A percentile compares a stretch with the other conserved stretches of the same genome.
Conservation (phyloP, 2,329 filamentous ascomycete genomes). For the Fusarium sp. region DNA sequence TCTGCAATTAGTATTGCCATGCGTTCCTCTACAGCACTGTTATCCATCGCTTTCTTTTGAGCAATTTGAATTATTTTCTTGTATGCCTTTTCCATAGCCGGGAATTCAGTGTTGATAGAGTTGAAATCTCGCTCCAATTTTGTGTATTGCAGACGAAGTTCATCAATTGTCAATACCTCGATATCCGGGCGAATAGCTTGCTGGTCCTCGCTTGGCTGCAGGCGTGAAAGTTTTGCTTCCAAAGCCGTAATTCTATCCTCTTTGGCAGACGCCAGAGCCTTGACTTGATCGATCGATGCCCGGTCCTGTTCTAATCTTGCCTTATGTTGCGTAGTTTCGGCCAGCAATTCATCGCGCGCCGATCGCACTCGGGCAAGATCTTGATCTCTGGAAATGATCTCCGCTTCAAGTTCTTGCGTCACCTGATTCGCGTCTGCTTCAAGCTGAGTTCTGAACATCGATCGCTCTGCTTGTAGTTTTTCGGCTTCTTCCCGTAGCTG, state of each 20-base stretch:
- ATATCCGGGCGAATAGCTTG: conserved; percentile 54
- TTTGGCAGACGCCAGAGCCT: conserved; percentile 80
- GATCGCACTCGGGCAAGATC: conserved; percentile 88
- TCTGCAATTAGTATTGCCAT: conserved; percentile 78
- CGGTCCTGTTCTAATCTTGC: conserved; percentile 80
- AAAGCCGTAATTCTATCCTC: conserved; percentile 82
- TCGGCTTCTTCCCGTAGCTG: conserved; percentile 85
- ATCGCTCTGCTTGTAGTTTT: conserved; percentile 84
- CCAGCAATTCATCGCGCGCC: conserved; percentile 82
- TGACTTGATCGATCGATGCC: conserved; percentile 74
- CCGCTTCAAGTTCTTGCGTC: conserved; percentile 80
- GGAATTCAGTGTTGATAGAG: conserved; percentile 85
- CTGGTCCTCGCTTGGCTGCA: conserved; percentile 61
- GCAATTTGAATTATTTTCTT: conserved; percentile 87
- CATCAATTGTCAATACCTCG: conserved; percentile 71
- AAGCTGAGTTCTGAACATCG: conserved; percentile 79
- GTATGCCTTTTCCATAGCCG: conserved; percentile 89
- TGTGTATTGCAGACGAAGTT: conserved; percentile 76
- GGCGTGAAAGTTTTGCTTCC: conserved; percentile 81
- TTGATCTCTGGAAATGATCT: conserved; percentile 80
- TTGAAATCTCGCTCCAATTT: conserved; percentile 82
- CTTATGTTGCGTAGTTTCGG: conserved; percentile 82
- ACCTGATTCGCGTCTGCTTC: conserved; percentile 80
- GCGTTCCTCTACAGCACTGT: conserved; percentile 78
- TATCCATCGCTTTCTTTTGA: conserved; percentile 85